Percentiles rank a stretch among this genome's conserved stretches.
phyloP scores from a whole-genome alignment of 768 basidiomycete species.

The Panaeolus papilionaceus region DNA sequence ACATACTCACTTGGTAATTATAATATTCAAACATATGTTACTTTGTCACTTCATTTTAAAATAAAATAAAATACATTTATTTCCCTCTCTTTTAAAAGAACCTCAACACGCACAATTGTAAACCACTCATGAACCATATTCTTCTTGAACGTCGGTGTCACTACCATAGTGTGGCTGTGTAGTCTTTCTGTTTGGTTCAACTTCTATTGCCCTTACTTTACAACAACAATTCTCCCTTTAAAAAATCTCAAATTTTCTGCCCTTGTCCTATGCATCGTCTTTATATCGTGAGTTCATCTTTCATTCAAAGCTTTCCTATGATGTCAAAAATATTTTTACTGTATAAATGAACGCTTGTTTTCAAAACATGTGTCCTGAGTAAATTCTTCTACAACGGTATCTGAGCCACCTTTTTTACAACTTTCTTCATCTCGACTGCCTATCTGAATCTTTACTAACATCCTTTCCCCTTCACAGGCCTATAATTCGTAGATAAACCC shows the following conservation, averaged over 20 bases:
- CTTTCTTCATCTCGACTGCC: slow-evolving; percentile 15
- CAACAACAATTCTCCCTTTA: neutral
- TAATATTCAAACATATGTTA: neutral
- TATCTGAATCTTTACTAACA: slow-evolving; percentile 10
- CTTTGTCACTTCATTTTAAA: neutral
- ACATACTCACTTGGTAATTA: too few relatives aligned
- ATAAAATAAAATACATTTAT: neutral
- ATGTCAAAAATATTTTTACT: slow-evolving; percentile 73
- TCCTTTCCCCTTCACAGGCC: neutral
- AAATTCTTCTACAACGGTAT: slow-evolving; percentile 82
- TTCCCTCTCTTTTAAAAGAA: neutral
- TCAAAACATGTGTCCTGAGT: slow-evolving; percentile 53
- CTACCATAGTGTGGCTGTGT: neutral
- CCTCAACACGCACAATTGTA: neutral
- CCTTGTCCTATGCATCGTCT: too few relatives aligned
- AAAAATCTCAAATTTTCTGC: too few relatives aligned
- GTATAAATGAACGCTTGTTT: slow-evolving; percentile 58
- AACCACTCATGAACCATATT: neutral
- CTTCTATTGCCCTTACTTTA: neutral
- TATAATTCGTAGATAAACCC: neutral
- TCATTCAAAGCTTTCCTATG: slow-evolving; percentile 37
- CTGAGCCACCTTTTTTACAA: slow-evolving; percentile 54
- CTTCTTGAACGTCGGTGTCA: too few relatives aligned
- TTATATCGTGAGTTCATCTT: slow-evolving; percentile 31
- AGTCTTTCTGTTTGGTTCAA: neutral